Base-by-base conservation (phyloP, 2,329 filamentous ascomycete genomes). In the Venturia aucupariae region DNA sequence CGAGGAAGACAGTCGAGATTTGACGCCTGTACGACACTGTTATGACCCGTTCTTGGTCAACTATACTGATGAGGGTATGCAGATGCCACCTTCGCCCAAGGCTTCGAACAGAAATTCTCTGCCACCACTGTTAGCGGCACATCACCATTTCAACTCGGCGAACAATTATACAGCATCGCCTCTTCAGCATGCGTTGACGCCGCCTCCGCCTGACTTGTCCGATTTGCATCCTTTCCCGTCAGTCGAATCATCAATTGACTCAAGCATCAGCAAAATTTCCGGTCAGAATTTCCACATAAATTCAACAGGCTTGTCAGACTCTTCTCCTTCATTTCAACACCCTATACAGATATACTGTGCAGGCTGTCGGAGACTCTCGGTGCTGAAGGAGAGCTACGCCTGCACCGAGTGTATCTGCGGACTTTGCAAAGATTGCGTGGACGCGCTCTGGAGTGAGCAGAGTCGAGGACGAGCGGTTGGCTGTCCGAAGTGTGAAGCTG, bases 351-450 rank as follows among this genome's bases (percentile, higher is more conserved):
- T 97, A 51, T 96, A 96, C 74, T 97, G 93, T 74, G 90, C 92
- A 24, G 90, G 89, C 60, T 97, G 93, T 72, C 86, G 90, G 68
- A 85, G 88, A 44, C 81, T 92, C 22, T 92, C 88, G 62, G 79
- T 87, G 13, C 79, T 97, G 32, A 88, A 86, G 71, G 89, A 93
- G 71, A 94, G 90, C 41, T 97, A 92, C 72, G 93, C 93, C 27
- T 97, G 93, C 75, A 96, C 92, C 0, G 92, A 97, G 75, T 97
- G 94, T 75, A 96, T 97, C 68, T 96, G 91, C 73, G 93, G 92
- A 19, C 83, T 97, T 61, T 97, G 94, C 75, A 86, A 88, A 68
- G 86, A 91, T 66, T 97, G 93, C 71, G 91, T 97, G 65, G 88
- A 92, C 71, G 85, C 90, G 41, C 80, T 93, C 64, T 86, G 90